Base-by-base conservation (phyloP, 208 protist genomes). In the Porcisia deanei region DNA sequence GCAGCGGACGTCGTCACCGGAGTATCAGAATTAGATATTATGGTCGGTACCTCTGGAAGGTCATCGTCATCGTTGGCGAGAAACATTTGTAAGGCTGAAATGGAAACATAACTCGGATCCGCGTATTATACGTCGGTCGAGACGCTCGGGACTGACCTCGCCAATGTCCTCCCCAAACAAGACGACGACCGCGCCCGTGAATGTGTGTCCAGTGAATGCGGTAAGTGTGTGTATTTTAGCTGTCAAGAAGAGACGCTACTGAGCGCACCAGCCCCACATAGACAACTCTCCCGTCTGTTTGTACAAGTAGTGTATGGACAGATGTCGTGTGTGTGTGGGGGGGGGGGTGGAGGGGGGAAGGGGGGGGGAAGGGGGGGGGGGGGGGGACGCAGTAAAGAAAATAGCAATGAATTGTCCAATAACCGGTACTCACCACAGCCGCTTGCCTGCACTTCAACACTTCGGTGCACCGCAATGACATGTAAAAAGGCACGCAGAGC, bases 11-110 rank as follows among this genome's bases (percentile, higher is more conserved):
- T 43, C 25, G 2, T 39, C 66, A 55, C 18, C 10, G 66, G 66
- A 67, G 60, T 52, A 25, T 37, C 30, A 25, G 16, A 20, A n/a
- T 43, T 39, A 41, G 61, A 57, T 34, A 73, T 60, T 39, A 75
- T 64, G 4, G 76, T 84, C 3, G 85, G 88, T 7, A 92, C 77
- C 20, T 86, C 84, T 16, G 88, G 86, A 37, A 90, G 52, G 59
- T 85, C 39, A 10, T 64, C 73, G 52, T 91, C 84, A 61, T 90
- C 83, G 41, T 79, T 84, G 55, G 59, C 79, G 54, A 86, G 78
- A 34, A 83, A 59, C 78, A 86, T 83, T 64, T 37, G 59, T 41
- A 64, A 7, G 43, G 6, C 59, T 64, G 39, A 64, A 64, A 18
- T 3, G 34, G 14, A 64, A 37, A 39, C 16, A 9, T 1, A 22